A percentile compares a stretch with the other conserved stretches of the same genome.
These are phyloP conservation scores for Spiromastix sp. DNA, from an alignment of 2,329 filamentous ascomycete species.

Conservation along the genomic window DNA sequence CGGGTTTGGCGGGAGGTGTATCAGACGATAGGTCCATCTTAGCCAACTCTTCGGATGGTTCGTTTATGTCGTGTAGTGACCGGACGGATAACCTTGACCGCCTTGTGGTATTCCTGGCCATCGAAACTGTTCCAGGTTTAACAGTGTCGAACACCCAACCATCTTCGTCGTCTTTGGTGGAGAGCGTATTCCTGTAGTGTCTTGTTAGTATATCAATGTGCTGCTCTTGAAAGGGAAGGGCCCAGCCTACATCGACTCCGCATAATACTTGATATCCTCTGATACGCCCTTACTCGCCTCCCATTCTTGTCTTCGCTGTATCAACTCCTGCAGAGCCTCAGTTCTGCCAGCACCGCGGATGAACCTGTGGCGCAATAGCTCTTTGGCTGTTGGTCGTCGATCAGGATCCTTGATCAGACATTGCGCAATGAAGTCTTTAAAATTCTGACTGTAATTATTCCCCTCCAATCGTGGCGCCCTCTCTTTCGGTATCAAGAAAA, in stretches of 20 bases:
- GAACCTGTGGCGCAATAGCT: conserved; percentile 80
- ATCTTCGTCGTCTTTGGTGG: conserved; percentile 55
- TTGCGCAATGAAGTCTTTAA: conserved; percentile 85
- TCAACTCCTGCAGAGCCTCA: conserved; percentile 77
- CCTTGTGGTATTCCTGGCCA: conserved; percentile 42
- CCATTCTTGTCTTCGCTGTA: conserved; percentile 69
- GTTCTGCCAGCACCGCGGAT: conserved; percentile 78
- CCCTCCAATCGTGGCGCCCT: conserved; percentile 75
- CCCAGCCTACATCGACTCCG: conserved; percentile 70
- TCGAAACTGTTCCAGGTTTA: conserved; percentile 55
- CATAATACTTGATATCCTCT: conserved; percentile 74
- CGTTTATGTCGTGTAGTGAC: conserved; percentile 22
- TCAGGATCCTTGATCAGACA: conserved; percentile 92
- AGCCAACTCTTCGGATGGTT: conserved; percentile 30
- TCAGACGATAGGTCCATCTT: conserved; percentile 30
- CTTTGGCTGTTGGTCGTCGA: conserved; percentile 70
- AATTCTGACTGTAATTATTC: conserved; percentile 68
- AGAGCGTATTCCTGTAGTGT: conserved; percentile 50
- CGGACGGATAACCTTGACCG: conserved; percentile 36
- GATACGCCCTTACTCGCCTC: conserved; percentile 62
- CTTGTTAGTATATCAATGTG: neutral
- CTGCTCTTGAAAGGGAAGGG: no score
- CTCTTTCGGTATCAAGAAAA: conserved; percentile 86
- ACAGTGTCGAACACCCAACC: conserved; percentile 96
- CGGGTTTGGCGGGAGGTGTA: conserved; percentile 38